Percentiles rank a stretch among this genome's conserved stretches.
These are phyloP conservation scores for Oryza rufipogon DNA, from an alignment of 176 grass and related monocot species.

Conservation along the genomic window DNA sequence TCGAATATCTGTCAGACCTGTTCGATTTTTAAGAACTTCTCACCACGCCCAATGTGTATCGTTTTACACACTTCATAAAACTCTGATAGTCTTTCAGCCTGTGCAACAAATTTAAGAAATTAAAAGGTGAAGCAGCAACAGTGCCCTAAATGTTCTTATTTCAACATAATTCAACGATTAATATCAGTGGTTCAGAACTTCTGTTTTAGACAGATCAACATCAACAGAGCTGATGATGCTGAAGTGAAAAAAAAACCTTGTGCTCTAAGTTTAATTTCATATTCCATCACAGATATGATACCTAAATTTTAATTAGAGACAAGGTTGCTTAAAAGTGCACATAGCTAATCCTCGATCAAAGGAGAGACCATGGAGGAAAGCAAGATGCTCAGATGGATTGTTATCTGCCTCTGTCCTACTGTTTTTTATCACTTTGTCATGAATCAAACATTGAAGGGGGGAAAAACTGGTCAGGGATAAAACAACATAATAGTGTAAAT, in stretches of 20 bases:
- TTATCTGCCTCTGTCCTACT: neutral
- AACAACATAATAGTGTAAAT: neutral
- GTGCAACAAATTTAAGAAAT: slow-evolving; percentile 24
- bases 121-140: slow-evolving; percentile 18
- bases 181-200: slow-evolving; percentile 8
- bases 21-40: slow-evolving; percentile 93
- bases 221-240: neutral
- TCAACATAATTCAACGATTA: slow-evolving; percentile 12
- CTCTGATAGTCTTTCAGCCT: slow-evolving; percentile 91
- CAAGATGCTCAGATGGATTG: neutral
- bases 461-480: neutral
- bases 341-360: slow-evolving; percentile 20
- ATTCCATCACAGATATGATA: neutral
- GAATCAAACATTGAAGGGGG: slow-evolving; percentile 2
- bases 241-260: neutral
- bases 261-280: slow-evolving; percentile 7
- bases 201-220: slow-evolving; percentile 13
- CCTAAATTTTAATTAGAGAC: neutral
- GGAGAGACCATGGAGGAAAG: neutral
- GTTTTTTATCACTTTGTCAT: neutral
- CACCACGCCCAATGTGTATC: slow-evolving; percentile 82
- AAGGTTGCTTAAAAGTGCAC: slow-evolving; percentile 14
- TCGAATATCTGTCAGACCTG: slow-evolving; percentile 58
- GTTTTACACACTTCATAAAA: slow-evolving; percentile 99
- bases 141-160: neutral